Evolutionary conservation across 108 stramenopile genomes (phyloP).

Genomic region (Bacterosira constricta): DNA sequence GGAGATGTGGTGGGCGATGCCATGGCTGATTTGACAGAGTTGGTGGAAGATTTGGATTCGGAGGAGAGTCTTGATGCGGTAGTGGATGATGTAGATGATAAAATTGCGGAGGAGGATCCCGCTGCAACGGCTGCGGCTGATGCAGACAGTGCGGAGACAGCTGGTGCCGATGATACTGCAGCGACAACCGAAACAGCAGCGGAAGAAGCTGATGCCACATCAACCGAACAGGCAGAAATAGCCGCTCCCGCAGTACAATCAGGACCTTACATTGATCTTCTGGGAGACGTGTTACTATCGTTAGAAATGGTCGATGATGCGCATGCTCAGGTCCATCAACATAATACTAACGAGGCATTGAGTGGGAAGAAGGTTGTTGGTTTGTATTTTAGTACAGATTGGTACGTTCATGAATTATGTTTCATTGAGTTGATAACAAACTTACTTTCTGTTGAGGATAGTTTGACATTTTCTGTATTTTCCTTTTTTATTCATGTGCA

Average conservation of each 20-base stretch:
- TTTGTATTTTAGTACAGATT: conserved; percentile 83
- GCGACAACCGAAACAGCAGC: background rate
- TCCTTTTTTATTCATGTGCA: background rate
- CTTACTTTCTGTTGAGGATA: too few relatives aligned
- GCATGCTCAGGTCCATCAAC: conserved; percentile 65
- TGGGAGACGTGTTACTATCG: conserved; percentile 72
- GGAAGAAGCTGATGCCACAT: conserved; percentile 1
- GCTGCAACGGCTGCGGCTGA: background rate
- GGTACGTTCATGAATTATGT: conserved; percentile 50
- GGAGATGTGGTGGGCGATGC: conserved; percentile 12
- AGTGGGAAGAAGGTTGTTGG: conserved; percentile 85
- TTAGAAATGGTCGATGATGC: conserved; percentile 78
- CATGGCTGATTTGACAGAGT: conserved; percentile 10
- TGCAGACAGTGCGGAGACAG: background rate
- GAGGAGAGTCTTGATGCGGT: background rate
- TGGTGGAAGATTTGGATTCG: background rate
- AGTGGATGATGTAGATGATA: background rate
- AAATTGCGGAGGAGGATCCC: background rate
- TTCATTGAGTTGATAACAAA: conserved; percentile 2
- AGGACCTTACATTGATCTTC: conserved; percentile 85
- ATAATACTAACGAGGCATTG: conserved; percentile 79
- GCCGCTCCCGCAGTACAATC: conserved; percentile 60
- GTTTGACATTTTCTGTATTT: too few relatives aligned
- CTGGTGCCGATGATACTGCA: background rate
- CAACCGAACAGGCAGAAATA: background rate